Evolutionary conservation across 163 green algal species (phyloP), one percentile per base, ranked within the genome.

Genomic region (Chloroidium sp.): DNA sequence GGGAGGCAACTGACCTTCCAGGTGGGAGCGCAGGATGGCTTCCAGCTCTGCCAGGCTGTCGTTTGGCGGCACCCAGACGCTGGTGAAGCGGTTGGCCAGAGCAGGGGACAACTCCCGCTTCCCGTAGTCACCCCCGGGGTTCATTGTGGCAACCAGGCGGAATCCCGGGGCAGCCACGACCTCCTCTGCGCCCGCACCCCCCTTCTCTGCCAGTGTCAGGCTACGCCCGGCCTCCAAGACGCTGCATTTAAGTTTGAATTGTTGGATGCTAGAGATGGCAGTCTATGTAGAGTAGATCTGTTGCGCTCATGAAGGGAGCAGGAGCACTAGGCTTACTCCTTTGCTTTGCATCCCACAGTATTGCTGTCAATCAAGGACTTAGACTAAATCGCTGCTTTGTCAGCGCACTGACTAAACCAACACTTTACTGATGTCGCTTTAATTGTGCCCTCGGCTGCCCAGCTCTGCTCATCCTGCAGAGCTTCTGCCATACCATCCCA

Each of bases 91-190:
- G 88, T 98, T 99, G 82, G 87, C 89, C 4, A 99, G 91, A 2
- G 97, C 97, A 1, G 97, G 95, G 3, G 92, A 97, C 62, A 99
- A 92, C 91, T 99, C 97, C 83, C 97, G 97, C 91, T 99, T 99
- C 80, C 96, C 96, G 84, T 97, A 98, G 86, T 99, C 97, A n/a
- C 95, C 95, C 2, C 96, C 89, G 1, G 96, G 97, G 86, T 99
- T 99, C 97, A 99, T 99, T 74, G 97, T 99, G 62, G 92, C 95
- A 57, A 99, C 81, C n/a, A 99, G 67, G 13, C 90, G 87, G 88
- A 99, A 99, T 69, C 90, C 89, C 0, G 87, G 82, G 61, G 93
- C 89, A 1, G 93, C 96, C 0, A 92, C 82, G 14, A 99, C 80
- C 64, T 98, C 84, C 90, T 97, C 93, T 3, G 92, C 90, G n/a